phyloP scores from a whole-genome alignment of 225 moss, liverwort and hornwort genomes.

The Bryum argenteum region DNA sequence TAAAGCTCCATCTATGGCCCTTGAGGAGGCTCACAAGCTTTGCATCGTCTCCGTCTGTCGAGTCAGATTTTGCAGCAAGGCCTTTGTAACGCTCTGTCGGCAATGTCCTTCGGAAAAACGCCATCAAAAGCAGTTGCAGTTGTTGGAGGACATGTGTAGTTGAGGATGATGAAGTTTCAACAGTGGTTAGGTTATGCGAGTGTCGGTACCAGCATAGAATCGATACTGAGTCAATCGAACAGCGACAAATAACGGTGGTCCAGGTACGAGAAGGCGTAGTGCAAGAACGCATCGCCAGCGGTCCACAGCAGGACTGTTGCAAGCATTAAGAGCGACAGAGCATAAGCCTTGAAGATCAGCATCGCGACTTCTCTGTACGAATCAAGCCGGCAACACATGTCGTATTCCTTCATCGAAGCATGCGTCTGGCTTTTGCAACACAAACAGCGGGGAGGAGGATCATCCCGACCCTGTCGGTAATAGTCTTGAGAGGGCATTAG shows the following conservation, averaged over 20 bases:
- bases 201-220: neutral
- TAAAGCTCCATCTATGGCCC: too few relatives aligned
- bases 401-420: conserved; percentile 1
- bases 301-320: conserved; percentile 24
- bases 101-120: too few relatives aligned
- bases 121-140: too few relatives aligned
- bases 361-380: conserved; percentile 17
- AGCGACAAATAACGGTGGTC: conserved; percentile 8
- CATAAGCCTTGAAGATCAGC: conserved; percentile 33
- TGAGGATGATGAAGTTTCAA: too few relatives aligned
- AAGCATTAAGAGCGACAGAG: conserved; percentile 23
- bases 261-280: conserved; percentile 21
- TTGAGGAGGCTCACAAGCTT: too few relatives aligned
- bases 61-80: too few relatives aligned
- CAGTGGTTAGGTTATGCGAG: neutral
- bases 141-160: too few relatives aligned
- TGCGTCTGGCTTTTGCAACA: neutral
- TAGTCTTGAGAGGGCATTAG: neutral
- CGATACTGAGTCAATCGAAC: neutral
- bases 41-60: too few relatives aligned
- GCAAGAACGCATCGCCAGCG: conserved; percentile 32
- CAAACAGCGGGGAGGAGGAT: neutral
- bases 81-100: too few relatives aligned
- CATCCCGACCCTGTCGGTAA: neutral
- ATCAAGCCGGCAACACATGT: conserved; percentile 29